Evolutionary conservation across 108 stramenopile species (phyloP).

Genomic region (Pelagomonas calceolata): DNA sequence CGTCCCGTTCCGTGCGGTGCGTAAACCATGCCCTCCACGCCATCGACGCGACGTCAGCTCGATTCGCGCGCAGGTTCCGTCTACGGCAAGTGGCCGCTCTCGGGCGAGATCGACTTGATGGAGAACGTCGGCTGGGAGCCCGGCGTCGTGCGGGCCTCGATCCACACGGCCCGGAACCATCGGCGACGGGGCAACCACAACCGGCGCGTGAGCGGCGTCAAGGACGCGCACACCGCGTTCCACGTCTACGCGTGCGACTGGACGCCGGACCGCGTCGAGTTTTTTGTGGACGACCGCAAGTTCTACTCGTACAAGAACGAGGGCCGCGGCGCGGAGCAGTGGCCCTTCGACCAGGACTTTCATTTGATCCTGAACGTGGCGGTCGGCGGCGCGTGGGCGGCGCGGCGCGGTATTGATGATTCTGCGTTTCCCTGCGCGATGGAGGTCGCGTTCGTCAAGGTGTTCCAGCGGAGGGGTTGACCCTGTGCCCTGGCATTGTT

Average conservation of each 20-base stretch:
- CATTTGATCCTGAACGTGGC: conserved; percentile 33
- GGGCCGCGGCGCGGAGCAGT: conserved; percentile 2
- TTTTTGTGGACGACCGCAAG: conserved; percentile 24
- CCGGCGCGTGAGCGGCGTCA: conserved; percentile 7
- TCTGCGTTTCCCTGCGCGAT: conserved; percentile 4
- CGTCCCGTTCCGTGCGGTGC: too few relatives aligned
- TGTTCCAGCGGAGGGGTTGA: conserved; percentile 1
- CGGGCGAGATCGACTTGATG: conserved; percentile 42
- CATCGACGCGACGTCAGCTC: too few relatives aligned
- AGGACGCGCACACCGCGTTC: conserved; percentile 18
- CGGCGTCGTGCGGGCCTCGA: conserved; percentile 17
- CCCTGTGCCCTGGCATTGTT: too few relatives aligned
- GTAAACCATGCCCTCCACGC: too few relatives aligned
- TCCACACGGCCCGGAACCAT: conserved; percentile 20
- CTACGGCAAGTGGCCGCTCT: conserved; percentile 32
- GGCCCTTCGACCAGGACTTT: conserved; percentile 35
- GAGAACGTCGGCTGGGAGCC: conserved; percentile 32
- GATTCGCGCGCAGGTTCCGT: too few relatives aligned
- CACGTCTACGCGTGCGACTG: conserved; percentile 30
- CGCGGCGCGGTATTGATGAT: conserved; percentile 12
- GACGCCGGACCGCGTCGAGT: conserved; percentile 17
- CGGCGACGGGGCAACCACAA: conserved; percentile 15
- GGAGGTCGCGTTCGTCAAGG: neutral
- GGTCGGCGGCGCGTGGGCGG: conserved; percentile 39
- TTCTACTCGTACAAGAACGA: conserved; percentile 12